Percentiles rank a stretch among this genome's conserved stretches.
Evolutionary conservation across 2,329 filamentous ascomycete genomes (phyloP).

Genomic region (Plectosphaerella cucumerina): DNA sequence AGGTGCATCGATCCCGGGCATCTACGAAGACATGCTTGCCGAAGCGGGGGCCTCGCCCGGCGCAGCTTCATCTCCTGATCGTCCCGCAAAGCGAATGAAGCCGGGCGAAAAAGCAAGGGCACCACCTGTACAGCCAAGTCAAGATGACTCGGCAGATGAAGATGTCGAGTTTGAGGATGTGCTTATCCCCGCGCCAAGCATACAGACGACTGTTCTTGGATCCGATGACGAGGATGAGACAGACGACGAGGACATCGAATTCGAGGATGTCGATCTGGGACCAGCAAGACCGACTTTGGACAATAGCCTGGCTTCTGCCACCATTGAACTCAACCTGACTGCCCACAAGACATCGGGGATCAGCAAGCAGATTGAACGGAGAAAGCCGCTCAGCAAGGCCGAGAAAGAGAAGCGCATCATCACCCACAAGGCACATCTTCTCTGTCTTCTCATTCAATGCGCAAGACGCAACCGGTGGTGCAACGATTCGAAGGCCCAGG

Average conservation of each 20-base stretch:
- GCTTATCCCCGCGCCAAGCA: constrained; percentile 37
- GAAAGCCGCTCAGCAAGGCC: constrained; percentile 48
- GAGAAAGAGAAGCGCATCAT: constrained; percentile 59
- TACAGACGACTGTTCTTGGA: constrained; percentile 48
- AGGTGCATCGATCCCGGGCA: constrained; percentile 23
- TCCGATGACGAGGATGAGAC: constrained; percentile 38
- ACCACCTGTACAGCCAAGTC: no score
- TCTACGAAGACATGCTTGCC: constrained; percentile 45
- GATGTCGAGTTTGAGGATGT: constrained; percentile 48
- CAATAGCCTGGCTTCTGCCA: constrained; percentile 21
- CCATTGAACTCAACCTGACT: constrained; percentile 50
- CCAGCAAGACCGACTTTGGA: constrained; percentile 17
- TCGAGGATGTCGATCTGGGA: constrained; percentile 46
- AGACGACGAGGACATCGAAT: constrained; percentile 31
- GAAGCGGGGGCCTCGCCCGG: constrained; percentile 35
- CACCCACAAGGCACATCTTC: constrained; percentile 80
- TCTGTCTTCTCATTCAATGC: constrained; percentile 77
- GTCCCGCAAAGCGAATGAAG: constrained; percentile 35
- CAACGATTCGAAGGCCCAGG: constrained; percentile 69
- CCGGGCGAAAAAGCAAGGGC: constrained; percentile 14
- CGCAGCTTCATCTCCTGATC: constrained; percentile 24
- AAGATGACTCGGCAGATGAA: constrained; percentile 33
- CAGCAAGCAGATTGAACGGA: constrained; percentile 31
- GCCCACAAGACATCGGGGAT: constrained; percentile 31
- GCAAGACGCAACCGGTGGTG: constrained; percentile 83